A percentile compares a stretch with the other conserved stretches of the same genome.
Evolutionary conservation across 148 eudicot species (phyloP).

Genomic region (Vaccinium darrowii): DNA sequence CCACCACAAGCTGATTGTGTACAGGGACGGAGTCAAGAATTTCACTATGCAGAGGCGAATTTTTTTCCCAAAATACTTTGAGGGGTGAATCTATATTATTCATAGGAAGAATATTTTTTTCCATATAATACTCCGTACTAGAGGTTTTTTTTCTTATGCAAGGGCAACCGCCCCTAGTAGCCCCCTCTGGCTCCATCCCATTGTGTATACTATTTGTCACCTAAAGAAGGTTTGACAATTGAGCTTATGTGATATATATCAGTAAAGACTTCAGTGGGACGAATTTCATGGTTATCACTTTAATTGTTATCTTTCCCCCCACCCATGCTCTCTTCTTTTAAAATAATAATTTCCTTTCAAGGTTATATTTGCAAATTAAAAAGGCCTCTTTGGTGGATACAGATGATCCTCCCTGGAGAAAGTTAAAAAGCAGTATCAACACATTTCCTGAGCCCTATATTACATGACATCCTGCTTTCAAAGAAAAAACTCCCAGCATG

Average conservation of each 20-base stretch:
- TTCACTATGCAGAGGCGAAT: too few relatives aligned
- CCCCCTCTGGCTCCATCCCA: too few relatives aligned
- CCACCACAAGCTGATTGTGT: neutral
- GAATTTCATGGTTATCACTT: neutral
- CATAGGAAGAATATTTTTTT: too few relatives aligned
- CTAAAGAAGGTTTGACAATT: too few relatives aligned
- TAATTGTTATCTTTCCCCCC: neutral
- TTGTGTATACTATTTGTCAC: too few relatives aligned
- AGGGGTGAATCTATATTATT: too few relatives aligned
- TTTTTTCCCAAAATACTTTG: too few relatives aligned
- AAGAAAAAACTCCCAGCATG: neutral
- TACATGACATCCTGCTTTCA: neutral
- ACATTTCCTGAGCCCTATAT: neutral
- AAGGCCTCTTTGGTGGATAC: neutral
- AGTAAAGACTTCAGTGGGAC: neutral
- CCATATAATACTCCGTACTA: too few relatives aligned
- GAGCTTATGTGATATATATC: neutral
- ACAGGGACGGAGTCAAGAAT: too few relatives aligned
- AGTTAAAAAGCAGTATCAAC: neutral
- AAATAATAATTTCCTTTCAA: neutral
- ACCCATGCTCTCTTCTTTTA: neutral
- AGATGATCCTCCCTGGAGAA: neutral
- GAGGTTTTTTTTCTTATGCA: too few relatives aligned
- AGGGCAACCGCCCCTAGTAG: too few relatives aligned
- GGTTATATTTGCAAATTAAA: neutral